Conservation (phyloP, 306 rosid genomes). For the peach (Prunus persica) region DNA sequence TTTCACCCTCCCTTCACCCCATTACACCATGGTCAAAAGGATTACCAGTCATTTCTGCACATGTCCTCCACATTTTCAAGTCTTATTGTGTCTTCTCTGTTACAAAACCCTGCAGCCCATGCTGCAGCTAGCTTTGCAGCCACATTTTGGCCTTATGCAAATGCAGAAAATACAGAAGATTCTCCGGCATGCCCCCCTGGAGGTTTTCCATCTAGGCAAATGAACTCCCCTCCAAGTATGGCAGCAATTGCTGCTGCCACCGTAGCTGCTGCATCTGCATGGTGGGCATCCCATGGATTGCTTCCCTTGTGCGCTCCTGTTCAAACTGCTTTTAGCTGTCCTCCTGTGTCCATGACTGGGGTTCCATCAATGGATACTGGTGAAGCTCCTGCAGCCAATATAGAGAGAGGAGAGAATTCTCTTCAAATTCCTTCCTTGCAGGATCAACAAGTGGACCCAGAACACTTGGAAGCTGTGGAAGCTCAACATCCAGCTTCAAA, state of each 20-base stretch:
- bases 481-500: slow-evolving; percentile 56
- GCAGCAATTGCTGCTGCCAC: slow-evolving; percentile 84
- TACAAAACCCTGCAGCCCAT: slow-evolving; percentile 91
- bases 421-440: slow-evolving; percentile 47
- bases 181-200: slow-evolving; percentile 51
- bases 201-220: slow-evolving; percentile 49
- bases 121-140: slow-evolving; percentile 87
- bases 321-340: slow-evolving; percentile 53
- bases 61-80: slow-evolving; percentile 74
- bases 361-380: slow-evolving; percentile 44
- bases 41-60: slow-evolving; percentile 61
- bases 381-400: slow-evolving; percentile 38
- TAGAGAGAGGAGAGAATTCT: slow-evolving; percentile 43
- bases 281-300: slow-evolving; percentile 97
- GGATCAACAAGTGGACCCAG: slow-evolving; percentile 47
- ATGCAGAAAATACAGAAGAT: slow-evolving; percentile 46
- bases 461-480: slow-evolving; percentile 47
- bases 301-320: slow-evolving; percentile 82
- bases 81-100: slow-evolving; percentile 64
- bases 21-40: slow-evolving; percentile 40
- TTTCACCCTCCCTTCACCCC: slow-evolving; percentile 56
- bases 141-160: slow-evolving; percentile 72
- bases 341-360: slow-evolving; percentile 46
- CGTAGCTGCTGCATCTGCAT: slow-evolving; percentile 93
- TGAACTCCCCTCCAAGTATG: slow-evolving; percentile 62